Base-by-base conservation (phyloP, 768 basidiomycete species). In the Mycena metata region DNA sequence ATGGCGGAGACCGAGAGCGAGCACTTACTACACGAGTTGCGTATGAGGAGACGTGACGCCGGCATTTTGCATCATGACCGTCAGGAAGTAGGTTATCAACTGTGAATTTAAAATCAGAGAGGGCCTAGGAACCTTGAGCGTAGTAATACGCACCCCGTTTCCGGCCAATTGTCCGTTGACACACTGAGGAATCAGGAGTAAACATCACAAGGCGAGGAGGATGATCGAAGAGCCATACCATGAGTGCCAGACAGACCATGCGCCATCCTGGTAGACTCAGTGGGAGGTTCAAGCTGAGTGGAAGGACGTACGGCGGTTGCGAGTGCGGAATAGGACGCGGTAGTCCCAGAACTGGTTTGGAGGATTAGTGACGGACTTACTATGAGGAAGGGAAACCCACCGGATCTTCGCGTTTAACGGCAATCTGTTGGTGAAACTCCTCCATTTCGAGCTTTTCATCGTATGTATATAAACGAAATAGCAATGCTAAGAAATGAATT, bases 131-230 rank as follows among this genome's bases (percentile, higher is more conserved):
- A 8, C 13, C 23, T 3, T 26, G 9, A 19, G 17, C 5, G 1
- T 8, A 43, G 21, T 17, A n/a, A n/a, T n/a, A 67, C 73, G 26
- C 42, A 74, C 72, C 21, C 75, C 75, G 52, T 76, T 76, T 10
- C 75, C 75, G 5, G 75, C 75, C 9, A 76, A 59, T 47, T 76
- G 75, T 45, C 75, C 75, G 59, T 76, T 76, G 46, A 75, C 45
- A 71, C 70, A 71, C 68, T 69, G 21, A 5, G 13, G 58, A 43
- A 8, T 17, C n/a, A n/a, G n/a, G 15, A 30, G 15, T 52, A 0
- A 47, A 11, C 16, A 52, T 35, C 23, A 36, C 0, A 12, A 5
- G 5, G 9, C 30, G 2, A 45, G 30, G 17, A 6, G 10, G 26
- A 5, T 4, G 13, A 12, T 16, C 33, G 35, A 10, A 24, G 2